Evolutionary conservation across 495 filamentous ascomycete species (phyloP).

Genomic region (Eremomyces bilateralis): DNA sequence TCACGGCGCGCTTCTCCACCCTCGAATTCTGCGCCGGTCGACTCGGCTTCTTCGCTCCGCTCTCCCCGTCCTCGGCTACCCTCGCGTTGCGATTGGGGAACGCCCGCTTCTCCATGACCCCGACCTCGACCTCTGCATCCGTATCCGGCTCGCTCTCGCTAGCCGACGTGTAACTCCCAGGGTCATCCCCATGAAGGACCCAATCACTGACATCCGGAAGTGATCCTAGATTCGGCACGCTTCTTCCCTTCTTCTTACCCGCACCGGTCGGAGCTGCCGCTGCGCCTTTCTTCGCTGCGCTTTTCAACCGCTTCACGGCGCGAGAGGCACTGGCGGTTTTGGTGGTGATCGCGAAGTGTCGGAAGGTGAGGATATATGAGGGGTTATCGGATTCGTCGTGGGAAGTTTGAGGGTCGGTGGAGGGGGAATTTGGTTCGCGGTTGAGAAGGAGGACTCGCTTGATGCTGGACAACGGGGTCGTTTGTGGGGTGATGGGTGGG

Average conservation of each 20-base stretch:
- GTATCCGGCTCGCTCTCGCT: constrained; percentile 84
- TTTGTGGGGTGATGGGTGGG: constrained; percentile 84
- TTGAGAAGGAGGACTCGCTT: constrained; percentile 78
- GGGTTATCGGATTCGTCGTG: constrained; percentile 29
- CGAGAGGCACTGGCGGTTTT: constrained; percentile 66
- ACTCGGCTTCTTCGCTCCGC: constrained; percentile 12
- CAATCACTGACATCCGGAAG: constrained; percentile 91
- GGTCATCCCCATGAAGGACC: constrained; percentile 53
- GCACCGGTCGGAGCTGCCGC: constrained; percentile 39
- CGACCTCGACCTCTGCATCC: constrained; percentile 88
- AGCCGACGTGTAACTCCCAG: constrained; percentile 72
- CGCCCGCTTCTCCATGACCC: constrained; percentile 44
- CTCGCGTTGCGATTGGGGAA: constrained; percentile 17
- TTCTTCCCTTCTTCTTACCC: constrained; percentile 31
- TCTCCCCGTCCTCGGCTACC: constrained; percentile 20
- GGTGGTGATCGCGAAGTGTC: constrained; percentile 89
- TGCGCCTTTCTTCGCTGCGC: constrained; percentile 86
- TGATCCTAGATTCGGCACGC: constrained; percentile 71
- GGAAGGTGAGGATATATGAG: constrained; percentile 68
- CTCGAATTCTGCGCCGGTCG: constrained; percentile 13
- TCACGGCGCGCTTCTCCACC: constrained; percentile 71
- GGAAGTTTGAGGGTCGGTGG: constrained; percentile 8
- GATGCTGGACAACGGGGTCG: constrained; percentile 69
- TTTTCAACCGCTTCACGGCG: constrained; percentile 60
- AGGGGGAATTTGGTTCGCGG: constrained; percentile 31